Evolutionary conservation across 164 flowering plant species (phyloP).

Genomic region (Litsea cubeba): DNA sequence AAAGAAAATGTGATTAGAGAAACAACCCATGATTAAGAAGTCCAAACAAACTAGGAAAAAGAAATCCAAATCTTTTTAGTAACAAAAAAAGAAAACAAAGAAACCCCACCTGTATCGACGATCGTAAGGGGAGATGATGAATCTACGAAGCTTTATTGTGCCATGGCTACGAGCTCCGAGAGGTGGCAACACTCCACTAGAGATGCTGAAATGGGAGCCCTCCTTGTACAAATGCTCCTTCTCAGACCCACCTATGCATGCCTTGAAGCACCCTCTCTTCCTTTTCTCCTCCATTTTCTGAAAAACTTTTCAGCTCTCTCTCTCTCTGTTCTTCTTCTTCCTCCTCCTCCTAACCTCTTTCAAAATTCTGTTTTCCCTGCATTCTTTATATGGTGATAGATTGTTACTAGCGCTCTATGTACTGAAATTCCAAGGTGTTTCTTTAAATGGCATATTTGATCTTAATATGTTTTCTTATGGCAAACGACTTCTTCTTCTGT

Average conservation of each 20-base stretch:
- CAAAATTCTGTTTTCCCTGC: neutral
- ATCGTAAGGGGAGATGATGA: conserved; percentile 75
- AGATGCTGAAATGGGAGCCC: conserved; percentile 69
- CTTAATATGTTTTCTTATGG: no score
- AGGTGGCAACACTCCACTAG: conserved; percentile 67
- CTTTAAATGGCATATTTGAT: no score
- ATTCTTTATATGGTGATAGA: no score
- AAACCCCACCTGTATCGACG: conserved; percentile 61
- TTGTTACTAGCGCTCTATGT: no score
- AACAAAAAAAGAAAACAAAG: neutral
- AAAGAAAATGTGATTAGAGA: neutral
- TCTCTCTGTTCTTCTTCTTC: neutral
- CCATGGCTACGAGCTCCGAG: conserved; percentile 83
- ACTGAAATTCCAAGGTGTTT: no score
- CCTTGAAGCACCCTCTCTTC: conserved; percentile 27
- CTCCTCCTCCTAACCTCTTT: neutral
- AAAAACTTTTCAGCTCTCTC: neutral
- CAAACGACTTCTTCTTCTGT: no score
- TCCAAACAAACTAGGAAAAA: neutral
- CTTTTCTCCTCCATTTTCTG: conserved; percentile 12
- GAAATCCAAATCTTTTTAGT: neutral
- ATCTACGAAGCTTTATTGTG: conserved; percentile 49
- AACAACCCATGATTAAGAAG: neutral
- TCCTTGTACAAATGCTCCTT: conserved; percentile 55
- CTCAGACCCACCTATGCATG: conserved; percentile 40